A percentile compares a stretch with the other conserved stretches of the same genome.
Evolutionary conservation across 352 stramenopile genomes (phyloP).

Genomic region (Pythium myriotylum): DNA sequence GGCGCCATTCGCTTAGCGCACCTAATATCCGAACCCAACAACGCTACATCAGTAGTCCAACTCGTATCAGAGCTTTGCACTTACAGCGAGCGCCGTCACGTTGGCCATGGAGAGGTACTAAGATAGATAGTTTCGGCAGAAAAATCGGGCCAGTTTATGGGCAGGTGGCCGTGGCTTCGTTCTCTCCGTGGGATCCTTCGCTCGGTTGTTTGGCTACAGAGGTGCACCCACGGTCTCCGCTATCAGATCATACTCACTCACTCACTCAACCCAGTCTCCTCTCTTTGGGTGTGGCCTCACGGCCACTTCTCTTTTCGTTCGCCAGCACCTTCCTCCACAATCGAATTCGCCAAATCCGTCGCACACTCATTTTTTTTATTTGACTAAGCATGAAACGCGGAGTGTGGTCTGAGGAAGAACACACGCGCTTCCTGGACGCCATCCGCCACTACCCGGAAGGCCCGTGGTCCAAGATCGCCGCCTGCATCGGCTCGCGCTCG

Average conservation of each 20-base stretch:
- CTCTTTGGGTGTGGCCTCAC: neutral
- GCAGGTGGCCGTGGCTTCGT: slow-evolving; percentile 16
- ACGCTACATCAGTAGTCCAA: slow-evolving; percentile 9
- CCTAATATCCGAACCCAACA: slow-evolving; percentile 20
- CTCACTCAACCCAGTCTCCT: neutral
- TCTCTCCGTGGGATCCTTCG: neutral
- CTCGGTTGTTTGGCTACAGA: slow-evolving; percentile 1
- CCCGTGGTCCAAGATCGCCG: slow-evolving; percentile 38
- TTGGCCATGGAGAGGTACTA: neutral
- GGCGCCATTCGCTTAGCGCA: slow-evolving; percentile 10
- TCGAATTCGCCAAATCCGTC: too few species aligned
- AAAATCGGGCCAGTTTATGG: slow-evolving; percentile 28
- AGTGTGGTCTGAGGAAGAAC: slow-evolving; percentile 39
- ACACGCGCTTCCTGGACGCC: slow-evolving; percentile 36
- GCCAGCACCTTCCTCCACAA: too few species aligned
- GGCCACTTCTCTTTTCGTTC: too few species aligned
- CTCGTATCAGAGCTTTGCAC: neutral
- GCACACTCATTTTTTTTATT: neutral
- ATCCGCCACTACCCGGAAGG: slow-evolving; percentile 39
- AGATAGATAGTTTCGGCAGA: neutral
- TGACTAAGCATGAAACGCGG: slow-evolving; percentile 24
- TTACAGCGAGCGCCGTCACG: too few species aligned
- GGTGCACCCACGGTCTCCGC: neutral
- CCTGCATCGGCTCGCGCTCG: slow-evolving; percentile 37
- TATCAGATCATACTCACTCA: neutral